A percentile compares a stretch with the other conserved stretches of the same genome.
phyloP scores from a whole-genome alignment of 257 asterid genomes.

The Euphrasia confusa region DNA sequence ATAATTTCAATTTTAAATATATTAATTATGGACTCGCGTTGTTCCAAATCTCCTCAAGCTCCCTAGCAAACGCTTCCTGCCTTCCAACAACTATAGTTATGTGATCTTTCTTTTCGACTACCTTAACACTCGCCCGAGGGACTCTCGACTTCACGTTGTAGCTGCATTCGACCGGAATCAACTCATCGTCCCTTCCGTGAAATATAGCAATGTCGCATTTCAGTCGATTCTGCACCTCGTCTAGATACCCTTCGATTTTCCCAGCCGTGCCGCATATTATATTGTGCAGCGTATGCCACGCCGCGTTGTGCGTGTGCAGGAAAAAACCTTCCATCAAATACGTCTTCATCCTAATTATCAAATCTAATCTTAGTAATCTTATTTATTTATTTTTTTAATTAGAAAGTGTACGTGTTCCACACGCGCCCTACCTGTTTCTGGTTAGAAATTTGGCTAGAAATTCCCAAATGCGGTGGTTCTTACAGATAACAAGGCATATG shows the following conservation, averaged over 20 bases:
- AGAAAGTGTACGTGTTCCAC: neutral
- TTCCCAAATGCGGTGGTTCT: conserved; percentile 86
- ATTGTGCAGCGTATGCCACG: conserved; percentile 98
- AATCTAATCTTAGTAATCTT: no score
- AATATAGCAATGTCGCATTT: conserved; percentile 55
- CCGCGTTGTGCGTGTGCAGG: conserved; percentile 88
- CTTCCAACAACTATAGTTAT: conserved; percentile 91
- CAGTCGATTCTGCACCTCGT: conserved; percentile 43
- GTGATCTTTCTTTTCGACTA: conserved; percentile 69
- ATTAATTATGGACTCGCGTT: conserved; percentile 28
- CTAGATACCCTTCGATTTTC: conserved; percentile 67
- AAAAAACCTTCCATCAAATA: conserved; percentile 85
- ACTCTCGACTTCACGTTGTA: conserved; percentile 54
- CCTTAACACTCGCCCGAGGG: conserved; percentile 63
- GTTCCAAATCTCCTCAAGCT: conserved; percentile 79
- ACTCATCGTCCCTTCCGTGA: conserved; percentile 77
- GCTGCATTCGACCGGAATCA: conserved; percentile 89
- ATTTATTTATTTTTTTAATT: no score
- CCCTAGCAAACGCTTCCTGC: conserved; percentile 72
- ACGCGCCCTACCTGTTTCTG: conserved; percentile 59
- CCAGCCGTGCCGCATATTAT: conserved; percentile 83
- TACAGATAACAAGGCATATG: conserved; percentile 73
- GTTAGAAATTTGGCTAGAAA: conserved; percentile 74
- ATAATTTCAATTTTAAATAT: neutral
- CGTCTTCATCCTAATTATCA: conserved; percentile 50